Percentiles rank a stretch among this genome's conserved stretches.
Conservation (phyloP, 352 stramenopile genomes). For the Phytopythium vexans region DNA sequence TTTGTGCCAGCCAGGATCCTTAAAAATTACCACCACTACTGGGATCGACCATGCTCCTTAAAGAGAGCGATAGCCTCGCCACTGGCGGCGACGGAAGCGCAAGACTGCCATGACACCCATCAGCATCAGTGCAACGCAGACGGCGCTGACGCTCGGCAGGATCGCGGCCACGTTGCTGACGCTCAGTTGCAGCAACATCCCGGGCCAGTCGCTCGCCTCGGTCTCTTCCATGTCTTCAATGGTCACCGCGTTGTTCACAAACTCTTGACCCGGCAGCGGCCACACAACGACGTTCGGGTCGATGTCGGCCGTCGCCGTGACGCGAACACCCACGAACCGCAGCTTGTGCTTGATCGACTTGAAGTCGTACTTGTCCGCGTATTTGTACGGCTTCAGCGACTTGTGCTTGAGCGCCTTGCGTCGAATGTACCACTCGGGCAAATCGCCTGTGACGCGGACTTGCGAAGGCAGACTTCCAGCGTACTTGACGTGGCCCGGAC, state of each 20-base stretch:
- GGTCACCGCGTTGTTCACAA: background rate
- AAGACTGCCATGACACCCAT: too few relatives aligned
- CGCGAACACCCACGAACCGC: background rate
- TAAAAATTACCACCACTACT: too few relatives aligned
- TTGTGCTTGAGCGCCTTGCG: slow-evolving; percentile 3
- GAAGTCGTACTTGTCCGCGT: slow-evolving; percentile 1
- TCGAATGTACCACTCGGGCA: background rate
- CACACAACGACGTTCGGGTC: background rate
- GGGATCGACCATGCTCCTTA: too few relatives aligned
- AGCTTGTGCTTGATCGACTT: background rate
- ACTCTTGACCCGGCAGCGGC: background rate
- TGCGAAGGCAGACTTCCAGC: background rate
- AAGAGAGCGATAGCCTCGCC: too few relatives aligned
- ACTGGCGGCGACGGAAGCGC: too few relatives aligned
- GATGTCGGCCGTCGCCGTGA: background rate
- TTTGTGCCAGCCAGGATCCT: too few relatives aligned
- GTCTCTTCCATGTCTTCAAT: background rate
- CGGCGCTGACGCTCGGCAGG: background rate
- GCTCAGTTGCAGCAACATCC: too few relatives aligned
- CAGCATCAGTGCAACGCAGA: too few relatives aligned
- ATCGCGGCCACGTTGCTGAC: background rate
- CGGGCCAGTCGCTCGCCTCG: background rate
- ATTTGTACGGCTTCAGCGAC: background rate
- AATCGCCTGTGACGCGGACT: background rate
- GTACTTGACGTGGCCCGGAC: slow-evolving; percentile 1